Base-by-base conservation (phyloP, 345 rosid species). In the Linum trigynum region DNA sequence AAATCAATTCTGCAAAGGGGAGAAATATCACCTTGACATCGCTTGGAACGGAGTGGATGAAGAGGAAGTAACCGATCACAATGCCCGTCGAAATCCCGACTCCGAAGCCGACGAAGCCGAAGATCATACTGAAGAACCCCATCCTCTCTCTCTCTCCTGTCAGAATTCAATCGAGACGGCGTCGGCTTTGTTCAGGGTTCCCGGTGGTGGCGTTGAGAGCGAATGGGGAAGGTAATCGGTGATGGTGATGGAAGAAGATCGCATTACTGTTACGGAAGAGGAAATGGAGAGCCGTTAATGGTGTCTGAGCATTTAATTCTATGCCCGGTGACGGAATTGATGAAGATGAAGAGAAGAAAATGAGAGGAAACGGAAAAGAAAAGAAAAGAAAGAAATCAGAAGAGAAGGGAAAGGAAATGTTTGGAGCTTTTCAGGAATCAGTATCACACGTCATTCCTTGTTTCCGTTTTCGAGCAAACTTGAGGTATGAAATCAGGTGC, bases 21-120 rank as follows among this genome's bases (percentile, higher is more conserved):
- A 17, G 57, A 48, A 39, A 50, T 48, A 39, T n/a, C 7, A 82
- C 99, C 96, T 90, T 82, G 11, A 94, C 97, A 59, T 86, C 86
- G 72, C 65, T 62, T 38, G 97, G 90, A 72, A 77, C 91, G 71
- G 81, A 68, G 78, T 83, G 90, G 73, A 90, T 86, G 86, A 88
- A 94, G 2, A 94, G 72, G 63, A 39, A 74, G 71, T 94, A 94
- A 0, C 99, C 99, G 70, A 86, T 70, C 37, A 77, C 82, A 32
- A 94, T 85, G 37, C 99, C 99, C 43, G 71, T 40, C 6, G 95
- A 80, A 72, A 86, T 74, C 69, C 99, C 99, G 57, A 90, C 78
- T 38, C 97, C 96, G 61, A 94, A 90, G 65, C 99, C 99, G 58
- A 80, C 85, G 5, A 88, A 83, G 55, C 99, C 97, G 45, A 84